Evolutionary conservation across 1,139 yeast genomes (phyloP), one percentile per base, ranked within the genome.

Genomic region (Taphrina pruni): DNA sequence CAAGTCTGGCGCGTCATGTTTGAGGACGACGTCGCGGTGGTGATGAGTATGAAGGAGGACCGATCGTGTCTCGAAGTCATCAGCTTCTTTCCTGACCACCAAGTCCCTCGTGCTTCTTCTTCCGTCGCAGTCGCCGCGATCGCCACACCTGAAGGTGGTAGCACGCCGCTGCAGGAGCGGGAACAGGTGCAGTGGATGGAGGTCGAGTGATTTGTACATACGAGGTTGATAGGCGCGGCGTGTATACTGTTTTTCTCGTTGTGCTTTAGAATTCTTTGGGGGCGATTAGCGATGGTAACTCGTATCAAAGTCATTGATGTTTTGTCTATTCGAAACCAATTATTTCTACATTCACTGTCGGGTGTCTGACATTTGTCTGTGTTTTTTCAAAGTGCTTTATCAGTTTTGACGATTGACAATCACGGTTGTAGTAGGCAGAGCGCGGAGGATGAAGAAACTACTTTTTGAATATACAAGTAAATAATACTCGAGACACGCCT

Each of bases 1-100:
- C 77, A 80, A 6, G 82, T 81, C 43, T 81, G 83, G 83, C 76
- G 82, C 14, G 78, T 81, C 38, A 81, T 80, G 11, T 79, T 80
- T 73, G 75, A 76, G 56, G 80, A 80, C 62, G 83, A 81, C 69
- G 77, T 80, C 66, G 77, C 81, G 45, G 80, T 79, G 41, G 78
- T 81, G 38, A 64, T 64, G 67, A 43, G 61, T 21, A 64, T 64
- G 67, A 58, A 60, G 46, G 67, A 64, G 46, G 67, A 64, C 48
- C 54, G 67, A 46, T 43, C 58, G 36, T 64, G 67, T 38, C 55
- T 64, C 38, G 67, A 64, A 14, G 67, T 64, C 46, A 64, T 64
- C 14, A 54, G 61, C 39, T 64, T 64, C 55, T 64, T 54, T 26
- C 67, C 67, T 0, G 54, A 56, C 46, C 58, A 64, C 35, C 67